Evolutionary conservation across 495 filamentous ascomycete species (phyloP), one percentile per base, ranked within the genome.

Genomic region (Penicillium silybi): DNA sequence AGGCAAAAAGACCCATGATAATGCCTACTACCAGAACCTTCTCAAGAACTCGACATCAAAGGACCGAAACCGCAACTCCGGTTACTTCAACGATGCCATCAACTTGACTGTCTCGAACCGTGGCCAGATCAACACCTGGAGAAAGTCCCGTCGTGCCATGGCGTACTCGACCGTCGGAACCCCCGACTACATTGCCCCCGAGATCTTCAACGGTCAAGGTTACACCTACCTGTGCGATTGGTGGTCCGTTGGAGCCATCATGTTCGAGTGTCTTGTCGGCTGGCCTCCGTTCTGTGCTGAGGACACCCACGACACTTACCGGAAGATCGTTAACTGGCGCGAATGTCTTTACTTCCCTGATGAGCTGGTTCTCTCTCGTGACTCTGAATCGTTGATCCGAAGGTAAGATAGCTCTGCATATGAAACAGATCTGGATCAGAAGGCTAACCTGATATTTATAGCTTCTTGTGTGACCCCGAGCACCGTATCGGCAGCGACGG

Each of bases 251-350:
- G 93, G 93, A 51, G 97, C 93, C 27, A 99, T 99, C 73, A 99
- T 97, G 93, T 99, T 97, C 61, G 93, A 99, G 68, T 99, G 93
- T 75, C 81, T 97, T 43, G 90, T 99, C 52, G 93, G 93, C 49
- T 99, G 93, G 93, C 93, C 93, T 46, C 93, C 93, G 5, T 99
- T 99, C 83, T 99, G 93, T 61, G 93, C 92, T 22, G 93, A 97
- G 68, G 95, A 97, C 61, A 86, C 89, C 34, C 91, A 92, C 63
- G 93, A 99, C 62, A 97, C 93, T 3, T 99, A 99, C 71, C 87
- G 92, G 41, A 99, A 99, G 80, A 99, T 99, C 61, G 89, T 99
- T 56, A 95, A 97, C 74, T 99, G 93, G 93, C 83, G 87, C 25
- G 85, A 95, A 50, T 88, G 91, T 41, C 79, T 99, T 2, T 95